Evolutionary conservation across 352 stramenopile genomes (phyloP).

Genomic region (Phytophthora foliorum): DNA sequence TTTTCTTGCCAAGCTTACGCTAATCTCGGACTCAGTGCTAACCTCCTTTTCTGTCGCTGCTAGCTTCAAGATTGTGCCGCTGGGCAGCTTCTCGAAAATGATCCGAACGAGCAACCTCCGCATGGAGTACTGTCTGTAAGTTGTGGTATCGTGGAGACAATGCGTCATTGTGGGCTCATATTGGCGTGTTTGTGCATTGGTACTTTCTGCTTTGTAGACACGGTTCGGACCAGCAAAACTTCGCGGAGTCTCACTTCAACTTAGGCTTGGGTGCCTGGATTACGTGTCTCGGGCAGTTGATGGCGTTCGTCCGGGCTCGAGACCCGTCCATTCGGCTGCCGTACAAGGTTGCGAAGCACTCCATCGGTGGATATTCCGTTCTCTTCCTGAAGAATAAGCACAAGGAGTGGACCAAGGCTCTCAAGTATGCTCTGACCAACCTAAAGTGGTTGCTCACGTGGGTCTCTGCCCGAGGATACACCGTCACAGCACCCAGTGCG

Average conservation of each 20-base stretch:
- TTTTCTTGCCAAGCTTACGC: neutral
- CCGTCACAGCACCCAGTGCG: conserved; percentile 17
- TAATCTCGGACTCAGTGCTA: neutral
- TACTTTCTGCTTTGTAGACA: conserved; percentile 61
- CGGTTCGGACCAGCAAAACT: conserved; percentile 87
- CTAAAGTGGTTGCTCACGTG: conserved; percentile 89
- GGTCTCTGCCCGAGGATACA: conserved; percentile 53
- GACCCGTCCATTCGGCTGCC: conserved; percentile 76
- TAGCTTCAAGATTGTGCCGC: conserved; percentile 88
- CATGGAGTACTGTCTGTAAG: conserved; percentile 88
- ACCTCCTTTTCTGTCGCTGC: neutral
- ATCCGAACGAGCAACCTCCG: conserved; percentile 77
- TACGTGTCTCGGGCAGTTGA: conserved; percentile 77
- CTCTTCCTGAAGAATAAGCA: conserved; percentile 87
- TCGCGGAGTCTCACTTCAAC: conserved; percentile 89
- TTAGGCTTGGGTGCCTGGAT: conserved; percentile 85
- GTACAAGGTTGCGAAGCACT: conserved; percentile 85
- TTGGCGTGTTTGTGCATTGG: conserved; percentile 6
- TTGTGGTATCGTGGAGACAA: conserved; percentile 27
- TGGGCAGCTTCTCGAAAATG: conserved; percentile 91
- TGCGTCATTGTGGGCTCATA: conserved; percentile 14
- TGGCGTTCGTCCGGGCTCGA: conserved; percentile 58
- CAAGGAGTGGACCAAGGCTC: conserved; percentile 87
- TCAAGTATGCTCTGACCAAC: conserved; percentile 88
- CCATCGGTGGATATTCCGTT: conserved; percentile 74